These are phyloP conservation scores for Pythium diclinum DNA, from an alignment of 352 stramenopile species.

Conservation along the genomic window DNA sequence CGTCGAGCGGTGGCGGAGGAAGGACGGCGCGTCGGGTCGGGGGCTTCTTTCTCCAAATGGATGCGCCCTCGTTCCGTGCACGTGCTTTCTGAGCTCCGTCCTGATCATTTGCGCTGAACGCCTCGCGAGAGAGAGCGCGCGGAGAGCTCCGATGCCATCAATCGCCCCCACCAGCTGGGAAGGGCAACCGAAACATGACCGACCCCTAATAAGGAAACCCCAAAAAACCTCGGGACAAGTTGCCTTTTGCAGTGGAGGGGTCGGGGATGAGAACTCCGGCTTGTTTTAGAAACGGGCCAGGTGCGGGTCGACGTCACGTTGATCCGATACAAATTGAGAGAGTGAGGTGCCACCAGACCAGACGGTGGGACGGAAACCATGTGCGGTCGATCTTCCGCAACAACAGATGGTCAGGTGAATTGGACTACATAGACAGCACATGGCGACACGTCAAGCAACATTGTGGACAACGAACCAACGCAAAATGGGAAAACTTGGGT, in stretches of 20 bases:
- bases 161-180: conserved; percentile 18
- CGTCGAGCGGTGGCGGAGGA: not conserved
- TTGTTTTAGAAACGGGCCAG: conserved; percentile 6
- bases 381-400: not conserved
- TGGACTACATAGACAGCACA: conserved; percentile 4
- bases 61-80: conserved; percentile 16
- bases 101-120: conserved; percentile 12
- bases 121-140: conserved; percentile 6
- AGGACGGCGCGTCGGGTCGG: not conserved
- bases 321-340: not conserved
- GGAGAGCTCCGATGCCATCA: conserved; percentile 23
- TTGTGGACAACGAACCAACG: not conserved
- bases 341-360: not conserved
- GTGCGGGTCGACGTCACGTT: not conserved
- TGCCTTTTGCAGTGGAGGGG: not conserved
- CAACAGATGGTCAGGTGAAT: not conserved
- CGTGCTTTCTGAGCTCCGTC: conserved; percentile 16
- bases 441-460: conserved; percentile 1
- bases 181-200: not conserved
- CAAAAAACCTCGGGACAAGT: conserved; percentile 8
- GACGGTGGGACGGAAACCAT: not conserved
- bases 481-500: not conserved
- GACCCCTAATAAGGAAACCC: not conserved
- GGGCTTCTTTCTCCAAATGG: conserved; percentile 27
- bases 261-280: conserved; percentile 6